phyloP scores from a whole-genome alignment of 2,329 filamentous ascomycete genomes.

The Sporothrix brunneoviolacea region DNA sequence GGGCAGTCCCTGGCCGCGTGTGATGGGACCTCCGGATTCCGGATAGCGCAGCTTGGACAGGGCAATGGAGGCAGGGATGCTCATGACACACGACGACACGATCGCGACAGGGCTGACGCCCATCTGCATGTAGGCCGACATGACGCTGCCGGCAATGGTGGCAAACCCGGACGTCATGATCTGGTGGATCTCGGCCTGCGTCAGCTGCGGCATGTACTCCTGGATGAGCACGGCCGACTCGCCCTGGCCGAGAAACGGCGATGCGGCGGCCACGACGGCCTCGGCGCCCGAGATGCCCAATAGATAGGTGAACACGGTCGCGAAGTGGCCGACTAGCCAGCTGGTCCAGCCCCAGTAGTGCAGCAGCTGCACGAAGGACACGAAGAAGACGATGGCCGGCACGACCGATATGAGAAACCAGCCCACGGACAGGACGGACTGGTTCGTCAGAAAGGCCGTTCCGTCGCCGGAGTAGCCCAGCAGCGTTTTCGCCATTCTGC shows the following conservation, averaged over 20 bases:
- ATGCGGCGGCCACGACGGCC: conserved; percentile 87
- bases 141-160: conserved; percentile 81
- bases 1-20: conserved; percentile 72
- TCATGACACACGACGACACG: conserved; percentile 92
- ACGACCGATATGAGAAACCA: conserved; percentile 76
- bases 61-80: conserved; percentile 82
- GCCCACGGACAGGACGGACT: conserved; percentile 37
- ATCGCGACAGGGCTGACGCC: conserved; percentile 79
- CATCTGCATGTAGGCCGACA: conserved; percentile 78
- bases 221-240: conserved; percentile 90
- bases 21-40: conserved; percentile 79
- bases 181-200: conserved; percentile 82
- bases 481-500: conserved; percentile 63
- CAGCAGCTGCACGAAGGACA: conserved; percentile 79
- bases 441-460: conserved; percentile 58
- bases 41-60: conserved; percentile 86
- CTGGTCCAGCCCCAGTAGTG: conserved; percentile 77
- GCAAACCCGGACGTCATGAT: conserved; percentile 90
- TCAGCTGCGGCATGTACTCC: conserved; percentile 79
- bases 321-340: conserved; percentile 85
- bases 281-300: conserved; percentile 84
- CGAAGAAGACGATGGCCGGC: conserved; percentile 95
- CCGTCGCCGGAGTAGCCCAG: conserved; percentile 71
- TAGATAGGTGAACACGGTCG: conserved; percentile 84
- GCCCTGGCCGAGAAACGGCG: conserved; percentile 89